Evolutionary conservation across 2,329 filamentous ascomycete species (phyloP).

Genomic region (Venturiaceae sp.): DNA sequence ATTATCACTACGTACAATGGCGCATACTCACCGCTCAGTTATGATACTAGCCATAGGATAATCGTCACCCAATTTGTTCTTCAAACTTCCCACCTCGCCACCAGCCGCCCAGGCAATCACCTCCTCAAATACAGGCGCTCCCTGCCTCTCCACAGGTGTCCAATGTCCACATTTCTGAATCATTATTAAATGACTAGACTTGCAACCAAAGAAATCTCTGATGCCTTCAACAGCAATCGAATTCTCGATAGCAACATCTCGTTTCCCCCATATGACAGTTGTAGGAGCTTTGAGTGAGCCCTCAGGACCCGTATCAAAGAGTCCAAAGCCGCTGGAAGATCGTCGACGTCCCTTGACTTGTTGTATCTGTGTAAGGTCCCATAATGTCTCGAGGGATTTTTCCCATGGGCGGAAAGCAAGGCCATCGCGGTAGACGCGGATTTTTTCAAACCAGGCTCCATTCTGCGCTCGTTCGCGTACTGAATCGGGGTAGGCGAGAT

Average conservation of each 20-base stretch:
- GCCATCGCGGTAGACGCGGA: conserved; percentile 44
- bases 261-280: conserved; percentile 44
- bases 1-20: too few species aligned
- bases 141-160: conserved; percentile 38
- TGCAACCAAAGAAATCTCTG: conserved; percentile 36
- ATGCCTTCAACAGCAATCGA: conserved; percentile 42
- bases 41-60: not conserved
- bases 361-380: conserved; percentile 36
- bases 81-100: conserved; percentile 13
- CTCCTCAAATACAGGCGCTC: conserved; percentile 31
- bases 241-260: conserved; percentile 41
- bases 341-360: conserved; percentile 11
- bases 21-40: conserved; percentile 5
- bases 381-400: conserved; percentile 41
- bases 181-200: conserved; percentile 39
- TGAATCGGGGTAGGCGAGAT: conserved; percentile 27
- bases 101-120: conserved; percentile 22
- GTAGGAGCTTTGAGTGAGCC: conserved; percentile 41
- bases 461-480: conserved; percentile 27
- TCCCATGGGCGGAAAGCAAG: conserved; percentile 36
- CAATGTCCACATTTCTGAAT: conserved; percentile 44
- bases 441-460: conserved; percentile 41
- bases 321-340: conserved; percentile 25
- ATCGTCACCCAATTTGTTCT: not conserved
- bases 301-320: conserved; percentile 34